A percentile compares a stretch with the other conserved stretches of the same genome.
Conservation (phyloP, 345 rosid species). For the Hibiscus syriacus region DNA sequence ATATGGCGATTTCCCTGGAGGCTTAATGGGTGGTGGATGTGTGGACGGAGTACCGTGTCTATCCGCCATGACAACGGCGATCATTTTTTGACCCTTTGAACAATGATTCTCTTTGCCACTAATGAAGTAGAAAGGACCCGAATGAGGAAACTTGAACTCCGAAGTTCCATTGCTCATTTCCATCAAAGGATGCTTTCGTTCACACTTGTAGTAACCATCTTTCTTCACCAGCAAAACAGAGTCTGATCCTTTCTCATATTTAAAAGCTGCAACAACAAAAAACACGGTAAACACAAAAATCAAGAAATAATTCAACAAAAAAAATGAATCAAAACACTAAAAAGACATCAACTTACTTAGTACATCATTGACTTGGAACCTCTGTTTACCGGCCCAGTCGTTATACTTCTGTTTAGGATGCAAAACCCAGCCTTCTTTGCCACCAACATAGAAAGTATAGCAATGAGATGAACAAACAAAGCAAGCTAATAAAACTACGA, state of each 20-base stretch:
- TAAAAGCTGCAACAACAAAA: constrained; percentile 30
- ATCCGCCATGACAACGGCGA: constrained; percentile 30
- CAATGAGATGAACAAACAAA: constrained; percentile 24
- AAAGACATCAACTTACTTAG: constrained; percentile 36
- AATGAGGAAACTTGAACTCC: constrained; percentile 24
- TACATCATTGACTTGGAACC: constrained; percentile 60
- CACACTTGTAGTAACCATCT: constrained; percentile 47
- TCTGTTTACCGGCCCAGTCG: constrained; percentile 45
- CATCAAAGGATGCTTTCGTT: constrained; percentile 26
- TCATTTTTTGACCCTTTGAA: constrained; percentile 45
- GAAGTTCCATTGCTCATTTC: constrained; percentile 29
- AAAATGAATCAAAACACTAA: background rate
- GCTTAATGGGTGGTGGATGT: background rate
- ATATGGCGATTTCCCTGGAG: background rate
- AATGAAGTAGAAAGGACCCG: constrained; percentile 59
- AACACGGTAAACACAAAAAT: background rate
- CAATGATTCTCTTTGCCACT: constrained; percentile 47
- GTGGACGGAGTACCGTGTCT: background rate
- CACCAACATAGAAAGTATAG: constrained; percentile 48
- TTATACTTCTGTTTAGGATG: constrained; percentile 37
- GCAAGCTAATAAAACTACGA: constrained; percentile 17
- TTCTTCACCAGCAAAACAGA: constrained; percentile 50
- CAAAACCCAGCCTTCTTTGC: constrained; percentile 46
- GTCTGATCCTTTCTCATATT: constrained; percentile 45
- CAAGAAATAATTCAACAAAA: background rate